Base-by-base conservation (phyloP, 805 yeast species). In the Barnettozyma wickerhamii region DNA sequence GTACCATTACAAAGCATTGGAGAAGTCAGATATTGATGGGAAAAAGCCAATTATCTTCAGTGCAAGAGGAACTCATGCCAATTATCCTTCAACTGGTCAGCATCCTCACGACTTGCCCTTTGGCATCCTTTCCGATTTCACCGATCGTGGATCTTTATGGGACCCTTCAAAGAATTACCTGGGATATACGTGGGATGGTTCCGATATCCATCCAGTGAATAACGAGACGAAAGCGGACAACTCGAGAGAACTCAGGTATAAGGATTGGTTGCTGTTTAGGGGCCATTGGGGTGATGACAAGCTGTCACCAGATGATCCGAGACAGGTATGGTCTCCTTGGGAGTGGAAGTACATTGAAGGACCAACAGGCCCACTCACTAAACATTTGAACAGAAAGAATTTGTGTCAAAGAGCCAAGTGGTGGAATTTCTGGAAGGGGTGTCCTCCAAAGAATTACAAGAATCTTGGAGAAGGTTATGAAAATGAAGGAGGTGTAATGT, bases 1-100 rank as follows among this genome's bases (percentile, higher is more conserved):
- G 0, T 91, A 83, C 58, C 71, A 72, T 47, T 90, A 81, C 59
- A 70, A 74, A n/a, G 83, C 87, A 19, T 62, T 90, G 40, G 95
- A 88, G 57, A 53, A 56, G 34, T 48, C 47, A 13, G 62, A 58
- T 35, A 35, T 41, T n/a, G 53, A 55, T 37, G 32, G 38, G 6
- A 47, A 35, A 10, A 70, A 84, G 50, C 97, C 98, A 0, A 72
- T 89, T 17, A 75, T 93, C 1, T 93, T 85, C 60, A 77, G 93
- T 17, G 96, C 97, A 0, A 71, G 96, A 47, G 99, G 99, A 0
- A 91, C 99, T 0, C 99, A 91, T 64, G 98, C 98, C 15, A 91
- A 93, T 62, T 91, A 91, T 59, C 95, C 93, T 1, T 77, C 93
- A n/a, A 90, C 84, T 0, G 99, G 99, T 0, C 95, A 90, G 56